Evolutionary conservation across 83 land plant genomes (phyloP).

Genomic region (Isoetes engelmannii): DNA sequence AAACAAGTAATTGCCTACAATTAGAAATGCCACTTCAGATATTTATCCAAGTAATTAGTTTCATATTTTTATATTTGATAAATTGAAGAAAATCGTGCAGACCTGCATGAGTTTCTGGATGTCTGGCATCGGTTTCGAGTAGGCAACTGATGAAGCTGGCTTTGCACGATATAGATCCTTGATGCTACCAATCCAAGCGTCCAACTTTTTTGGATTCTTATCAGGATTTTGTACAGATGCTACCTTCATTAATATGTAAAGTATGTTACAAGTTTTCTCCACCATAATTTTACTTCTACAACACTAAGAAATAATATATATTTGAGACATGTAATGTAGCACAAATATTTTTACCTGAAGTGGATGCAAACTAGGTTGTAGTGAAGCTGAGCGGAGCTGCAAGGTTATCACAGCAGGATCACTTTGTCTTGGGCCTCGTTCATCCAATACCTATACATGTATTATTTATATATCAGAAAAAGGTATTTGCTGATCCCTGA

Average conservation of each 20-base stretch:
- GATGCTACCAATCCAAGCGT: slow-evolving; percentile 33
- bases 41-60: background rate
- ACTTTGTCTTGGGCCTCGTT: slow-evolving; percentile 35
- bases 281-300: background rate
- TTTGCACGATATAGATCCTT: slow-evolving; percentile 28
- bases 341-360: slow-evolving; percentile 13
- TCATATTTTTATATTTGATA: background rate
- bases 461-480: background rate
- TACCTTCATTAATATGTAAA: slow-evolving; percentile 13
- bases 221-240: slow-evolving; percentile 29
- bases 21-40: background rate
- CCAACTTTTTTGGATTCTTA: slow-evolving; percentile 23
- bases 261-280: background rate
- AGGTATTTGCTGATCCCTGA: too few relatives aligned
- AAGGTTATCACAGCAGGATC: slow-evolving; percentile 31
- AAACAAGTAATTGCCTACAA: background rate
- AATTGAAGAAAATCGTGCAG: background rate
- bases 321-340: background rate
- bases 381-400: slow-evolving; percentile 23
- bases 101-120: slow-evolving; percentile 30
- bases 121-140: slow-evolving; percentile 32
- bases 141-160: slow-evolving; percentile 22
- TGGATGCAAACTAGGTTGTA: slow-evolving; percentile 21
- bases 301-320: background rate
- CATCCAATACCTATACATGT: slow-evolving; percentile 29